Evolutionary conservation across 2,329 filamentous ascomycete genomes (phyloP).

Genomic region (Bipolaris gigantea): DNA sequence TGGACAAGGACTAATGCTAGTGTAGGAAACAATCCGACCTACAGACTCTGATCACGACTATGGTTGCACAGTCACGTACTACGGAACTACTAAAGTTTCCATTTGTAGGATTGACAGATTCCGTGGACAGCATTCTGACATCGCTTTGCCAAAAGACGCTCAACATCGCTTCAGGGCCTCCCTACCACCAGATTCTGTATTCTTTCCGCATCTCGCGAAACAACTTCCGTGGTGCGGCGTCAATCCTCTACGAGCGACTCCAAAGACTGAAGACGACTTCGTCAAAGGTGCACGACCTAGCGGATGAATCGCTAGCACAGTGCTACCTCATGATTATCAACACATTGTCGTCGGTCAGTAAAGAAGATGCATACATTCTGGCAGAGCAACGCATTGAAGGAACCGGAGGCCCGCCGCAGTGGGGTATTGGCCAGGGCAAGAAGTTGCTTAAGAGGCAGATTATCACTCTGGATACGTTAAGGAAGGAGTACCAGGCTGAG

Average conservation of each 20-base stretch:
- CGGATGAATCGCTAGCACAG: conserved; percentile 63
- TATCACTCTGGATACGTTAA: conserved; percentile 80
- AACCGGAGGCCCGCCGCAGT: conserved; percentile 27
- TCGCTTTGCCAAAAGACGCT: conserved; percentile 70
- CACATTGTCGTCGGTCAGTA: conserved; percentile 80
- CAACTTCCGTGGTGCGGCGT: conserved; percentile 79
- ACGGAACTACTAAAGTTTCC: conserved; percentile 68
- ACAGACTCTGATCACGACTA: conserved; percentile 60
- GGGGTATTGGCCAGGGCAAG: conserved; percentile 40
- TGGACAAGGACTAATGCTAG: conserved; percentile 17
- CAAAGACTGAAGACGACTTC: conserved; percentile 52
- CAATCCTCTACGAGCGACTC: conserved; percentile 59
- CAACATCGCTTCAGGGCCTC: conserved; percentile 63
- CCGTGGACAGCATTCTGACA: conserved; percentile 77
- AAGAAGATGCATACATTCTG: conserved; percentile 80
- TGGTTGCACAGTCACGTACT: conserved; percentile 42
- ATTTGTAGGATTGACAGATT: conserved; percentile 74
- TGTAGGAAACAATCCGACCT: conserved; percentile 67
- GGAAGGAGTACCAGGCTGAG: conserved; percentile 87
- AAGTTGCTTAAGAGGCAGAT: conserved; percentile 66
- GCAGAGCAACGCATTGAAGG: conserved; percentile 54
- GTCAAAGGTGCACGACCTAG: conserved; percentile 46
- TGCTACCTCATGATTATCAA: conserved; percentile 94
- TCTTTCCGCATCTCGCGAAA: conserved; percentile 82
- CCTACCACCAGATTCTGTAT: conserved; percentile 88